Evolutionary conservation across 2,329 filamentous ascomycete genomes (phyloP), one percentile per base, ranked within the genome.

Genomic region (Dothidotthia symphoricarpi): DNA sequence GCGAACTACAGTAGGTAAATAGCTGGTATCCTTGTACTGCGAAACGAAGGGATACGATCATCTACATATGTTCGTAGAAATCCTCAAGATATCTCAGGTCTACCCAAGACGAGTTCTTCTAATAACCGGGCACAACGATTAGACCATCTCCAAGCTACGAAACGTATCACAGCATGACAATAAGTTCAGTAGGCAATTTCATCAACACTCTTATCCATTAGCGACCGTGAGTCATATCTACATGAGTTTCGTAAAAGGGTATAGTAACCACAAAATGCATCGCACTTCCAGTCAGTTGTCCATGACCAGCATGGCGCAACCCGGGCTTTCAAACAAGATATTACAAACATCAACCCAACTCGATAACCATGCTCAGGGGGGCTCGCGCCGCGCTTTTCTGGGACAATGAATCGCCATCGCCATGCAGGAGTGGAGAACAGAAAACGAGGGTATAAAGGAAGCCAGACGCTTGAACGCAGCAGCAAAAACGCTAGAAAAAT

Each of bases 391-490:
- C 38, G 43, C 47, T 33, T 7, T 22, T 32, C 27, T 43, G 47
- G 34, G 39, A 38, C 39, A 40, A 35, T 35, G 29, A 37, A 41
- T 44, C 40, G 48, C 47, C 44, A 52, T 51, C 53, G 57, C 56
- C 56, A 63, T 64, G 59, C 62, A 59, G 37, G 34, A 38, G 28
- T 36, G 24, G 33, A 45, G 40, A 45, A 41, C 25, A 37, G 28
- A 29, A 31, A 52, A 55, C 42, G 58, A 59, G 59, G 59, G 59
- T 63, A 63, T 62, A 55, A 57, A 46, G 47, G 53, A 61, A 57
- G 33, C 9, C 33, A 52, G 49, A 48, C 61, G 60, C 59, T 65
- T 62, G 57, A 66, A 66, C 59, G 61, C 61, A 59, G 51, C 48
- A 62, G 33, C 44, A 45, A 45, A 31, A 43, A 49, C 30, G 28